Evolutionary conservation across 2,329 filamentous ascomycete genomes (phyloP).

Genomic region (Pseudopyrenochaeta lycopersici): DNA sequence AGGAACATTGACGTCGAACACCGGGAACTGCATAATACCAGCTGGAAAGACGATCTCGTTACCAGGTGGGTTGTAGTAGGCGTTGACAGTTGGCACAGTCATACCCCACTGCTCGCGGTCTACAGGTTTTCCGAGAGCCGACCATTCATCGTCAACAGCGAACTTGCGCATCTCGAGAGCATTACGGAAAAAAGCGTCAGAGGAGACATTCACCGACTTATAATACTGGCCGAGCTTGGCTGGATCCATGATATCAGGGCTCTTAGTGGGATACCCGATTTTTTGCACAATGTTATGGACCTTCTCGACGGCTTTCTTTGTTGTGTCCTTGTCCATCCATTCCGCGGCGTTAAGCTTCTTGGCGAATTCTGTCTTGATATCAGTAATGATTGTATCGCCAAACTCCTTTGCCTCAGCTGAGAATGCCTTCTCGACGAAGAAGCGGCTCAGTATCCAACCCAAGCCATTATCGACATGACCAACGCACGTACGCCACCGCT

Average conservation of each 20-base stretch:
- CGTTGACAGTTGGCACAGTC: slow-evolving; percentile 67
- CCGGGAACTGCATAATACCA: slow-evolving; percentile 73
- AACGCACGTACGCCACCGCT: slow-evolving; percentile 74
- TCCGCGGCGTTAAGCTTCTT: slow-evolving; percentile 65
- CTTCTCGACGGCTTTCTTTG: slow-evolving; percentile 69
- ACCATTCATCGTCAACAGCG: slow-evolving; percentile 62
- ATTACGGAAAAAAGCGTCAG: slow-evolving; percentile 67
- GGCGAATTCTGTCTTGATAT: slow-evolving; percentile 73
- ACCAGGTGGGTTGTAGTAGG: slow-evolving; percentile 70
- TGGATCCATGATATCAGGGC: slow-evolving; percentile 69
- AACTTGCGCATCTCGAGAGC: slow-evolving; percentile 61
- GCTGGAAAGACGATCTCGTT: slow-evolving; percentile 76
- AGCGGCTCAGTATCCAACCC: slow-evolving; percentile 74
- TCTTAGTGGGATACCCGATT: slow-evolving; percentile 71
- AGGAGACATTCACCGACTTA: slow-evolving; percentile 59
- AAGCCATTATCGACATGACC: slow-evolving; percentile 65
- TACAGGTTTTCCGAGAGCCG: slow-evolving; percentile 66
- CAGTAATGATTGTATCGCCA: slow-evolving; percentile 73
- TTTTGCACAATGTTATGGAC: slow-evolving; percentile 73
- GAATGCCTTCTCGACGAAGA: slow-evolving; percentile 75
- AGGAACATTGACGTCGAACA: slow-evolving; percentile 70
- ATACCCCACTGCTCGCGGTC: slow-evolving; percentile 69
- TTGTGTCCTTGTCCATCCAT: slow-evolving; percentile 73
- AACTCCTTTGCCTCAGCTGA: slow-evolving; percentile 71
- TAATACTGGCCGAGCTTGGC: slow-evolving; percentile 67